Conservation (phyloP, 805 yeast species). For the Suhomyces sp. region DNA sequence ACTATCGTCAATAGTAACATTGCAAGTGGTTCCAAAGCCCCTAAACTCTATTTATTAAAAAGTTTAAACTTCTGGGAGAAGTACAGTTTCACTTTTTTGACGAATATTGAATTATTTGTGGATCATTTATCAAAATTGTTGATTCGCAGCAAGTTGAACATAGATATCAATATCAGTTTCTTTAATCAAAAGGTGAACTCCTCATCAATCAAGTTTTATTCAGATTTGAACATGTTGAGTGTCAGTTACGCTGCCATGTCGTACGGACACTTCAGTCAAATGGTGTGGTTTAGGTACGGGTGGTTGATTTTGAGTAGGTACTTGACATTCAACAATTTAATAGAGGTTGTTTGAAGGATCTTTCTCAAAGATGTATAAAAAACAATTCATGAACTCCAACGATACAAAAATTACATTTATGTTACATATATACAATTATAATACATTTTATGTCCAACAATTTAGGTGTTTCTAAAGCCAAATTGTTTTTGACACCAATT, state of each 20-base stretch:
- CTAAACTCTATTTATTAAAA: conserved; percentile 31
- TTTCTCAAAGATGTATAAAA: not conserved
- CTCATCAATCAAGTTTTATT: conserved; percentile 38
- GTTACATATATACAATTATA: conserved; percentile 1
- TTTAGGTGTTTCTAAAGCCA: conserved; percentile 33
- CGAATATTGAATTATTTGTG: conserved; percentile 41
- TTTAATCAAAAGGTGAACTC: conserved; percentile 22
- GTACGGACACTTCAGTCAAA: conserved; percentile 80
- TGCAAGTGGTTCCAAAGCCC: conserved; percentile 7
- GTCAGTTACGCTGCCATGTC: conserved; percentile 69
- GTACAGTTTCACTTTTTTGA: conserved; percentile 48
- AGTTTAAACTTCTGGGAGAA: conserved; percentile 44
- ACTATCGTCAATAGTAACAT: not conserved
- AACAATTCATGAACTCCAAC: not conserved
- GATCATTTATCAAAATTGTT: conserved; percentile 34
- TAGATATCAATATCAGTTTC: conserved; percentile 40
- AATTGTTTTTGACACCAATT: conserved; percentile 53
- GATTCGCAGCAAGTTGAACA: conserved; percentile 28
- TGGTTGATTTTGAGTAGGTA: conserved; percentile 82
- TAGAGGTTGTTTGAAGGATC: conserved; percentile 15
- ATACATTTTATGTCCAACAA: no score
- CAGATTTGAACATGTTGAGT: conserved; percentile 40
- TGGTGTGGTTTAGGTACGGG: conserved; percentile 92
- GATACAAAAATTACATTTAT: not conserved
- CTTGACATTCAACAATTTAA: conserved; percentile 70